Evolutionary conservation across 305 asterid genomes (phyloP).

Genomic region (Fraxinus angustifolia): DNA sequence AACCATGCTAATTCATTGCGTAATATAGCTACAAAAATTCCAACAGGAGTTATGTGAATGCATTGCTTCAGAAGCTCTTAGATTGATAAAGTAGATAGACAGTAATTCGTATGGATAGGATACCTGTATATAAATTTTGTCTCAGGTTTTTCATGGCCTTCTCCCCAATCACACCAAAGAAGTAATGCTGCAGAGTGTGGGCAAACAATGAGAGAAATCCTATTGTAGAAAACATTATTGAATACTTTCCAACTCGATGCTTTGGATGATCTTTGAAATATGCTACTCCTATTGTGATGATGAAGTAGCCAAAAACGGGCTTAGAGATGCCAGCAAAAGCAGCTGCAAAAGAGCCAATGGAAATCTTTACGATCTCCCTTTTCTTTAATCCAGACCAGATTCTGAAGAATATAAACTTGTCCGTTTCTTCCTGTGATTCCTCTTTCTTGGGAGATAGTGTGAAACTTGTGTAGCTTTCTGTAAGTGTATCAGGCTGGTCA

Average conservation of each 20-base stretch:
- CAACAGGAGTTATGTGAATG: slow-evolving; percentile 9
- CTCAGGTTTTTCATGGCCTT: slow-evolving; percentile 68
- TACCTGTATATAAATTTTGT: slow-evolving; percentile 68
- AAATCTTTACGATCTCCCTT: slow-evolving; percentile 45
- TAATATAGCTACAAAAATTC: slow-evolving; percentile 48
- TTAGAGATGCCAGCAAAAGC: slow-evolving; percentile 78
- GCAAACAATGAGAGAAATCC: slow-evolving; percentile 66
- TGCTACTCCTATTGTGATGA: slow-evolving; percentile 82
- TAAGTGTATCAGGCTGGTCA: slow-evolving; percentile 34
- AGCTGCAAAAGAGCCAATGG: slow-evolving; percentile 63
- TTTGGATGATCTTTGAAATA: slow-evolving; percentile 47
- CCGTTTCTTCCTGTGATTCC: slow-evolving; percentile 30
- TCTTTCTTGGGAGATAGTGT: slow-evolving; percentile 31
- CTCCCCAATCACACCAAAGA: slow-evolving; percentile 71
- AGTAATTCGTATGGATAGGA: background rate
- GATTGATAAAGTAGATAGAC: slow-evolving; percentile 12
- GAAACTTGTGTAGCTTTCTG: slow-evolving; percentile 30
- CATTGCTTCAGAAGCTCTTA: slow-evolving; percentile 1
- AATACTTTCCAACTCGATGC: slow-evolving; percentile 50
- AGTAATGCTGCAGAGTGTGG: slow-evolving; percentile 73
- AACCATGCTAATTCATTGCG: slow-evolving; percentile 75
- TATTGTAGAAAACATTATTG: slow-evolving; percentile 54
- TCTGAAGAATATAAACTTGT: slow-evolving; percentile 53
- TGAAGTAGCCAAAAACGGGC: slow-evolving; percentile 76
- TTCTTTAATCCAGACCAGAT: slow-evolving; percentile 62